phyloP scores from a whole-genome alignment of 495 filamentous ascomycete species.

The Mytilinidion resinicola region DNA sequence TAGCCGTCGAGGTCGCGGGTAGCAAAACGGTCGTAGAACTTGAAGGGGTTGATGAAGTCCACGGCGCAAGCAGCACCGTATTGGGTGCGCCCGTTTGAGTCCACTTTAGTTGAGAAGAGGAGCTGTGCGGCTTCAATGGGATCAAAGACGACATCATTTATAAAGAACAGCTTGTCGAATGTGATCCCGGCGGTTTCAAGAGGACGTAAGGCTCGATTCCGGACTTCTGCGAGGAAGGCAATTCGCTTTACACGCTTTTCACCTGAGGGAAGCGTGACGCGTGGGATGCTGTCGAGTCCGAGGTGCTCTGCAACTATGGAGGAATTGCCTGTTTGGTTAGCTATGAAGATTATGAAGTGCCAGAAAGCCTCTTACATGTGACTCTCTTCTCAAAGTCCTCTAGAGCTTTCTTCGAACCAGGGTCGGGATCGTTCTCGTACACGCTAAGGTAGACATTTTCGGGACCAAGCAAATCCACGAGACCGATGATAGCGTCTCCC shows the following conservation, averaged over 20 bases:
- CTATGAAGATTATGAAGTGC: not conserved
- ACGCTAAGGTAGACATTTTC: slow-evolving; percentile 53
- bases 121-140: slow-evolving; percentile 65
- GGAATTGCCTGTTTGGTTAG: slow-evolving; percentile 37
- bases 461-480: slow-evolving; percentile 56
- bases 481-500: slow-evolving; percentile 55
- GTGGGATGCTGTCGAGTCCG: slow-evolving; percentile 45
- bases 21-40: slow-evolving; percentile 78
- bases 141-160: slow-evolving; percentile 72
- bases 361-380: slow-evolving; percentile 36
- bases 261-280: slow-evolving; percentile 56
- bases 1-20: slow-evolving; percentile 69
- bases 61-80: slow-evolving; percentile 78
- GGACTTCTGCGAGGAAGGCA: slow-evolving; percentile 68
- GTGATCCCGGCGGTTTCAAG: slow-evolving; percentile 38
- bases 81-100: slow-evolving; percentile 47
- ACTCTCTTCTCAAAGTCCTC: slow-evolving; percentile 36
- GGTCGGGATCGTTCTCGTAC: slow-evolving; percentile 67
- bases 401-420: slow-evolving; percentile 39
- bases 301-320: slow-evolving; percentile 50
- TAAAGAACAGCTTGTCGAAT: slow-evolving; percentile 65
- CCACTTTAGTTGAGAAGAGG: slow-evolving; percentile 66
- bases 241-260: slow-evolving; percentile 61
- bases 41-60: slow-evolving; percentile 70
- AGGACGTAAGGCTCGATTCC: slow-evolving; percentile 66